phyloP scores from a whole-genome alignment of 495 filamentous ascomycete species.

The Astrocystis sublimbata region DNA sequence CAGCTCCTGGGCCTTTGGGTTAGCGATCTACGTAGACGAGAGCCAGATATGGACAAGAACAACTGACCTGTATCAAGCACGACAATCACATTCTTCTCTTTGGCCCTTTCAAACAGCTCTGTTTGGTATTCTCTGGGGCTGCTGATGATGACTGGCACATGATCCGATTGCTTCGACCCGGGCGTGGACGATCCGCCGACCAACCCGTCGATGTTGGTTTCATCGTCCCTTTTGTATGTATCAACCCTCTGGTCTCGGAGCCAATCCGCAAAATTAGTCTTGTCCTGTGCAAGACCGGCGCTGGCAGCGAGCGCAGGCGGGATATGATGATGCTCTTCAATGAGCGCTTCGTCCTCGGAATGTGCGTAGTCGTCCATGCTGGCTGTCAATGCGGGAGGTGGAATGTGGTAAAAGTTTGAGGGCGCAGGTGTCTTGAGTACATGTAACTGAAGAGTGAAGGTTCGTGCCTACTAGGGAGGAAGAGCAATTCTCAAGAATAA shows the following conservation, averaged over 20 bases:
- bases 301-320: neutral
- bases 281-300: constrained; percentile 33
- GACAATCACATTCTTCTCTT: constrained; percentile 84
- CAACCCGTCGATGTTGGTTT: constrained; percentile 10
- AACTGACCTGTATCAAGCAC: constrained; percentile 84
- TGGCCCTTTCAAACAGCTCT: constrained; percentile 89
- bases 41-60: neutral
- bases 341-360: constrained; percentile 6
- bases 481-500: no score
- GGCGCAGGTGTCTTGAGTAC: neutral
- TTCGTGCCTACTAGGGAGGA: no score
- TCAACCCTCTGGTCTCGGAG: constrained; percentile 28
- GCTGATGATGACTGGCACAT: constrained; percentile 60
- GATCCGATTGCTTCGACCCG: constrained; percentile 32
- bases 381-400: neutral
- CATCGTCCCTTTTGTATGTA: constrained; percentile 28
- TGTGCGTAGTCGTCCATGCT: constrained; percentile 8
- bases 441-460: neutral
- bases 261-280: constrained; percentile 54
- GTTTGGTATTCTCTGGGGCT: constrained; percentile 88
- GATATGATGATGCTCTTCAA: neutral
- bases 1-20: constrained; percentile 66
- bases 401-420: neutral
- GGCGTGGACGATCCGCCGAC: constrained; percentile 28
- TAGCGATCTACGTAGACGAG: constrained; percentile 5